Evolutionary conservation across 164 flowering plant species (phyloP).

Genomic region (Malania oleifera): DNA sequence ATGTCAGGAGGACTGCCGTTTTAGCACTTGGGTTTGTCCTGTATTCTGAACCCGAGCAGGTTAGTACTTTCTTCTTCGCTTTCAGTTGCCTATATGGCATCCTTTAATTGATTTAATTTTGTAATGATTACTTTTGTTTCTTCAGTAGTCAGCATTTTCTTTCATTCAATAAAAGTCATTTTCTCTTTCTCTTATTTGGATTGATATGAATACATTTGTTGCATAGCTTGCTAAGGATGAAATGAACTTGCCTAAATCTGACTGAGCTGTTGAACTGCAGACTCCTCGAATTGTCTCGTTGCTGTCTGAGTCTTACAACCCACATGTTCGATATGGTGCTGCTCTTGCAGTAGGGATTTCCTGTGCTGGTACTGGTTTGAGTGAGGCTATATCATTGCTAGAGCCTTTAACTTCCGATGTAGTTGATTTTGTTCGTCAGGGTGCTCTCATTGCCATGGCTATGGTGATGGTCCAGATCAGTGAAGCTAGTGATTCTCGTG

Average conservation of each 20-base stretch:
- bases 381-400: conserved; percentile 95
- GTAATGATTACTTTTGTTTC: background rate
- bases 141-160: no score
- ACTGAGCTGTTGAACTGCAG: conserved; percentile 34
- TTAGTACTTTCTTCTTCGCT: conserved; percentile 18
- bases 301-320: conserved; percentile 96
- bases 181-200: background rate
- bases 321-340: conserved; percentile 98
- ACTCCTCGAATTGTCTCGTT: conserved; percentile 95
- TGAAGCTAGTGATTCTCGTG: conserved; percentile 96
- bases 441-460: conserved; percentile 99
- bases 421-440: conserved; percentile 99
- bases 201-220: background rate
- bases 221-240: no score
- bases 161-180: background rate
- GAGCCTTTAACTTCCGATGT: conserved; percentile 98
- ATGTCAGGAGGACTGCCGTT: conserved; percentile 95
- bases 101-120: background rate
- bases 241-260: no score
- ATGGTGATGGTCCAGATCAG: conserved; percentile 98
- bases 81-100: background rate
- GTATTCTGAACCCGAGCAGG: conserved; percentile 95
- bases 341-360: conserved; percentile 99
- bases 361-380: conserved; percentile 97
- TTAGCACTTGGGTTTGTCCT: conserved; percentile 89